Evolutionary conservation across 2,329 filamentous ascomycete species (phyloP).

Genomic region (Chaetomiaceae sp.): DNA sequence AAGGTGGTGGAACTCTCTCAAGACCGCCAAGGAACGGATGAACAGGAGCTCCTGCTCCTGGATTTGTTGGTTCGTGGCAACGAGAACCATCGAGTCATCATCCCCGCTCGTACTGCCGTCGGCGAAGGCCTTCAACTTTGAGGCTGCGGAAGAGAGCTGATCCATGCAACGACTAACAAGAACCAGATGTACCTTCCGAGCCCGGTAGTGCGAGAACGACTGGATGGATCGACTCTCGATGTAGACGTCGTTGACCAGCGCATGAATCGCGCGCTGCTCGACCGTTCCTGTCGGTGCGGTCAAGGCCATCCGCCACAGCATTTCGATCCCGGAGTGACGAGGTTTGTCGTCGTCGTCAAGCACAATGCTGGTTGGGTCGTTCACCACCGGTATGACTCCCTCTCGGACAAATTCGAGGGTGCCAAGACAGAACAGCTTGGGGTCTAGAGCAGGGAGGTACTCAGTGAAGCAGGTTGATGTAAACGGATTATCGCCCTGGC

Average conservation of each 20-base stretch:
- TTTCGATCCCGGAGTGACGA: conserved; percentile 54
- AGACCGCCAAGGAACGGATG: conserved; percentile 61
- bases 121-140: conserved; percentile 46
- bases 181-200: conserved; percentile 58
- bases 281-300: conserved; percentile 61
- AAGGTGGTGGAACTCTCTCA: conserved; percentile 62
- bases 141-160: conserved; percentile 62
- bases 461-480: conserved; percentile 48
- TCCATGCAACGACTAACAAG: conserved; percentile 69
- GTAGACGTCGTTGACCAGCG: conserved; percentile 68
- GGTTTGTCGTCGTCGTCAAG: conserved; percentile 49
- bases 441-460: conserved; percentile 53
- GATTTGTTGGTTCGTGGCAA: conserved; percentile 43
- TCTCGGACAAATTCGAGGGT: conserved; percentile 59
- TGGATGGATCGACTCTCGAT: conserved; percentile 52
- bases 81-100: conserved; percentile 50
- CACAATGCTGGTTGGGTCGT: conserved; percentile 39
- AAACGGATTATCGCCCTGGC: conserved; percentile 50
- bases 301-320: conserved; percentile 80
- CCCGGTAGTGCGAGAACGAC: conserved; percentile 44
- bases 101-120: conserved; percentile 41
- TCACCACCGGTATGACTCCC: conserved; percentile 44
- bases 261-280: conserved; percentile 62
- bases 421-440: conserved; percentile 55
- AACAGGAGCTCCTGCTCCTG: conserved; percentile 58